Base-by-base conservation (phyloP, 371 early-diverging fungal genomes). In the Saksenaea oblongispora region DNA sequence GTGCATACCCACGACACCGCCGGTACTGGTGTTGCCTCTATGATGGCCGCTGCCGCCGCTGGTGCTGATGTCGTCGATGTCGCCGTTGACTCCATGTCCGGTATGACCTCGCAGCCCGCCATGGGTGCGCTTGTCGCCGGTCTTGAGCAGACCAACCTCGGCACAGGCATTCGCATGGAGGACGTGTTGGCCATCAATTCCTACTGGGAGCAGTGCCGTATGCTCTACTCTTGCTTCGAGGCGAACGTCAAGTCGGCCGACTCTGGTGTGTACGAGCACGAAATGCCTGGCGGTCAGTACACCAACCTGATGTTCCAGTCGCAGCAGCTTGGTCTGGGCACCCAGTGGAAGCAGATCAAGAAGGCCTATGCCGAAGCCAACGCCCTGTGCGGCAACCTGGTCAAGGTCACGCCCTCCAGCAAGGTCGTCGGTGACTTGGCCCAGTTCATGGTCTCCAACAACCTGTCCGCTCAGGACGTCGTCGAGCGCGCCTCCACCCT, bases 281-380 rank as follows among this genome's bases (percentile, higher is more conserved):
- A 96, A 83, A 96, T 97, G 96, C 97, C 98, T 53, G 98, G 98
- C 57, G 95, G 92, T 35, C 94, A 97, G 80, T 97, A 96, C 84
- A 97, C 98, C 56, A 97, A 97, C 80, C 75, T 97, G 64, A 87
- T 95, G 85, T 97, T 97, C 92, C 97, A 97, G 79, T 91, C 95
- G 35, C 91, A 93, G 68, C 91, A 92, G 66, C 82, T 96, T 11
- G 98, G 98, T 8, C 83, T 97, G 24, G 98, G 98, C 41, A 86
- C 91, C 15, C 88, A 89, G 65, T 97, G 98, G 98, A 89, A 89
- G 70, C 91, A 94, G 71, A 90, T 97, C 73, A 97, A 97, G 84
- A 82, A 82, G 57, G 95, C 96, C 0, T 97, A 97, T 70, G 77
- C 83, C 17, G 92, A 90, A 42, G 97, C 98, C 54, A 97, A 97